Evolutionary conservation across 768 basidiomycete genomes (phyloP).

Genomic region (Scleroderma bovista): DNA sequence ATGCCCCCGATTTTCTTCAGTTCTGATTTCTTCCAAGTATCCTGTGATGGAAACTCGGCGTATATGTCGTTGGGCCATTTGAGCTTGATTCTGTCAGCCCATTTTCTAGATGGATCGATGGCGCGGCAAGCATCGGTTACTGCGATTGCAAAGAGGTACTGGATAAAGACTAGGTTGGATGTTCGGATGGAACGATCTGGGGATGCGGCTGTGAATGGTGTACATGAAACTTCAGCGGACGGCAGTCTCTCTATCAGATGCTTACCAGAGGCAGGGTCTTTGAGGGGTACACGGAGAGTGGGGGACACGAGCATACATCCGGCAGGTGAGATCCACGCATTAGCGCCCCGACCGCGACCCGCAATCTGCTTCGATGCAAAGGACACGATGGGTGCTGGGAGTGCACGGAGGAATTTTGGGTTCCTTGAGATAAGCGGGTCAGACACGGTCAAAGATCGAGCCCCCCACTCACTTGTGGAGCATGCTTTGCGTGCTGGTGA

Average conservation of each 20-base stretch:
- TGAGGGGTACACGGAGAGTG: constrained; percentile 18
- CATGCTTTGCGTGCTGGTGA: constrained; percentile 94
- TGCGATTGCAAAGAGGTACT: constrained; percentile 88
- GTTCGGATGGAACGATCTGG: constrained; percentile 22
- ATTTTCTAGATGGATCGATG: constrained; percentile 39
- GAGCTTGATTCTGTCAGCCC: constrained; percentile 58
- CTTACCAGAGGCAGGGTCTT: constrained; percentile 6
- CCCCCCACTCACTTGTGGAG: constrained; percentile 69
- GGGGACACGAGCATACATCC: constrained; percentile 75
- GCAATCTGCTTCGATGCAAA: constrained; percentile 84
- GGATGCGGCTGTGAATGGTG: neutral
- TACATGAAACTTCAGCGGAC: neutral
- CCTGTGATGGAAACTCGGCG: constrained; percentile 47
- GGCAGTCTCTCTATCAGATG: neutral
- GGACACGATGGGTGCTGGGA: constrained; percentile 76
- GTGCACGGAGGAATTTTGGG: constrained; percentile 54
- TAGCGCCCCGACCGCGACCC: constrained; percentile 83
- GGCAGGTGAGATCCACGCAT: constrained; percentile 87
- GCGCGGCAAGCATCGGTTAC: constrained; percentile 79
- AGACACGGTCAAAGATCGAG: neutral
- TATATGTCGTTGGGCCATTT: constrained; percentile 99
- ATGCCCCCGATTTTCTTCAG: constrained; percentile 86
- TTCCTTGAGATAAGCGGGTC: constrained; percentile 50
- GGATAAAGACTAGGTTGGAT: constrained; percentile 79
- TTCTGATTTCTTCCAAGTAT: constrained; percentile 28